Conservation (phyloP, 148 eudicot genomes). For the Fagopyrum esculentum region DNA sequence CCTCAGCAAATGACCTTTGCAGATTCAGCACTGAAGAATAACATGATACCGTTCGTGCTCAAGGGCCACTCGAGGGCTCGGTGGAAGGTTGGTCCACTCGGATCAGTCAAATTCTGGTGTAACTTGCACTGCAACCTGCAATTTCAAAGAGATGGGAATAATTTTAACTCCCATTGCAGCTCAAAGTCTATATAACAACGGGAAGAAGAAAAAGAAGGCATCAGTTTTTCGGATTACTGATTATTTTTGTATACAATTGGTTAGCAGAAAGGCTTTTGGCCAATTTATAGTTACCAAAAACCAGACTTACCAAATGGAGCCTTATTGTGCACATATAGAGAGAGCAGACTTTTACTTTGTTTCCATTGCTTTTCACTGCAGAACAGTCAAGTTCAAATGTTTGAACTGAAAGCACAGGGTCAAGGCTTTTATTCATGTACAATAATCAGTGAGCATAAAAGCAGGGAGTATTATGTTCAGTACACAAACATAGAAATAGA, state of each 20-base stretch:
- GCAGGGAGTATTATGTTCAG: no score
- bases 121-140: slow-evolving; percentile 42
- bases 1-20: slow-evolving; percentile 21
- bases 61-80: slow-evolving; percentile 45
- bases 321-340: neutral
- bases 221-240: no score
- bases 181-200: slow-evolving; percentile 30
- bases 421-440: no score
- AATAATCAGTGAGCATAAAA: no score
- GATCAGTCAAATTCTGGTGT: slow-evolving; percentile 50
- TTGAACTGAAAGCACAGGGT: no score
- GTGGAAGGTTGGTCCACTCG: slow-evolving; percentile 60
- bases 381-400: neutral
- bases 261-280: neutral
- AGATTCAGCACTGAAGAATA: slow-evolving; percentile 24
- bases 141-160: slow-evolving; percentile 27
- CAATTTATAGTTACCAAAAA: neutral
- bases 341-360: neutral
- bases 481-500: no score
- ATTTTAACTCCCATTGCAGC: slow-evolving; percentile 37
- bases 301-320: neutral
- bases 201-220: neutral
- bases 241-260: no score
- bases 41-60: slow-evolving; percentile 34
- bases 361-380: neutral